Evolutionary conservation across 108 stramenopile genomes (phyloP).

Genomic region (Skeletonema costatum): DNA sequence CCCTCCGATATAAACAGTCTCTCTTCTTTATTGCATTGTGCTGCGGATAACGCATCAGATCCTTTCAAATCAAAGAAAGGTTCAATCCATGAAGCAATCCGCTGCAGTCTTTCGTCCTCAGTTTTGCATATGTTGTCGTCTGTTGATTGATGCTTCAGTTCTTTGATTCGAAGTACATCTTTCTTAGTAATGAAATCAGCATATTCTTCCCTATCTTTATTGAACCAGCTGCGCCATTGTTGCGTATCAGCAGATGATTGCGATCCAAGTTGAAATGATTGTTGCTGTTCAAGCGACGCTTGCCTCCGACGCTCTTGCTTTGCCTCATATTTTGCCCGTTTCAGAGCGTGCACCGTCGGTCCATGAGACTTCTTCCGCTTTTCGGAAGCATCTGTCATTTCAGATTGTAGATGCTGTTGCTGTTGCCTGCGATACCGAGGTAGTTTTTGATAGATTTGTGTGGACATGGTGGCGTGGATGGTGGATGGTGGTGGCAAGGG

Average conservation of each 20-base stretch:
- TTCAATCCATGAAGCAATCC: constrained; percentile 41
- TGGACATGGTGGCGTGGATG: no score
- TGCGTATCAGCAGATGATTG: background rate
- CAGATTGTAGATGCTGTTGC: background rate
- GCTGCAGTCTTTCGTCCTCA: constrained; percentile 21
- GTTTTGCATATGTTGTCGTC: background rate
- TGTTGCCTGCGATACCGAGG: background rate
- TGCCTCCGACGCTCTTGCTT: constrained; percentile 43
- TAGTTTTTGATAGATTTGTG: no score
- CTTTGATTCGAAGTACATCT: constrained; percentile 39
- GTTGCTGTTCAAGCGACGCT: background rate
- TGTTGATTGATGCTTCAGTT: constrained; percentile 2
- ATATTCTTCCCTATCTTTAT: constrained; percentile 27
- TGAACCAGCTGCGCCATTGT: constrained; percentile 19
- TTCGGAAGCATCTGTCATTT: constrained; percentile 2
- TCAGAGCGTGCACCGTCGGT: constrained; percentile 44
- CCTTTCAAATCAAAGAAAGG: constrained; percentile 55
- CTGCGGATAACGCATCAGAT: background rate
- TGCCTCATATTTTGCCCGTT: constrained; percentile 49
- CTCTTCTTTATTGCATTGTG: constrained; percentile 6
- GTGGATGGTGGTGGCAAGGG: no score
- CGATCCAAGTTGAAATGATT: background rate
- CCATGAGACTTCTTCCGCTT: constrained; percentile 38
- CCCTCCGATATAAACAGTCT: constrained; percentile 75
- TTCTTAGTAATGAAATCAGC: constrained; percentile 30